phyloP scores from a whole-genome alignment of 805 yeast genomes.

The Hermanozyma aechmeae region DNA sequence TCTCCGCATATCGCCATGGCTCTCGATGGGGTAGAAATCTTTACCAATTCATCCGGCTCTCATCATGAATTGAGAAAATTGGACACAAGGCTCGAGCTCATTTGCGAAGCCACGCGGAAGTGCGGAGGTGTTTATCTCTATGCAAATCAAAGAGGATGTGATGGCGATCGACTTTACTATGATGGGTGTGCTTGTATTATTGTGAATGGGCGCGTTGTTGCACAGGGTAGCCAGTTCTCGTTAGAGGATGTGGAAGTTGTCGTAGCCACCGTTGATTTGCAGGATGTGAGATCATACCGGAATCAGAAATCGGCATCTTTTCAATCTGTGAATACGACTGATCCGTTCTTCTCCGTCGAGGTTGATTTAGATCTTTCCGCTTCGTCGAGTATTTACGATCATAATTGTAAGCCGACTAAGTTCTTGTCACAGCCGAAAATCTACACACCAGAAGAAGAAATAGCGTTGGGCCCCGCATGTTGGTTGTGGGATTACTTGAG shows the following conservation, averaged over 20 bases:
- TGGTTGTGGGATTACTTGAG: slow-evolving; percentile 99
- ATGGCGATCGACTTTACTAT: slow-evolving; percentile 92
- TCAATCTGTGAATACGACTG: slow-evolving; percentile 45
- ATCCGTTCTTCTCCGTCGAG: slow-evolving; percentile 46
- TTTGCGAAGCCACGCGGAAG: slow-evolving; percentile 86
- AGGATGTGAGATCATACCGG: slow-evolving; percentile 81
- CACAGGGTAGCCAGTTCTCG: slow-evolving; percentile 89
- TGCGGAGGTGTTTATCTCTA: slow-evolving; percentile 95
- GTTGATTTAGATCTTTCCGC: slow-evolving; percentile 65
- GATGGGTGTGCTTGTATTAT: slow-evolving; percentile 96
- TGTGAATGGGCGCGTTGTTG: slow-evolving; percentile 84
- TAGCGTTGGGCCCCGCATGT: slow-evolving; percentile 97
- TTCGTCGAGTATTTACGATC: slow-evolving; percentile 47
- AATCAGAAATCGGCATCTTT: slow-evolving; percentile 66
- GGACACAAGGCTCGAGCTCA: slow-evolving; percentile 73
- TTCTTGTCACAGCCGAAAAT: slow-evolving; percentile 39
- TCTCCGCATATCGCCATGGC: slow-evolving; percentile 91
- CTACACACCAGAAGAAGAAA: slow-evolving; percentile 89
- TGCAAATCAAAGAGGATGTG: slow-evolving; percentile 95
- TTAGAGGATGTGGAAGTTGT: slow-evolving; percentile 89
- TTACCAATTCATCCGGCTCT: slow-evolving; percentile 94
- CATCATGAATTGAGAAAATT: slow-evolving; percentile 93
- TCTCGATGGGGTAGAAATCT: slow-evolving; percentile 93
- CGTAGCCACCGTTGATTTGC: slow-evolving; percentile 89
- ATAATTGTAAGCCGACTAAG: slow-evolving; percentile 49